phyloP scores from a whole-genome alignment of 352 stramenopile genomes.

The Phytopythium montanum region DNA sequence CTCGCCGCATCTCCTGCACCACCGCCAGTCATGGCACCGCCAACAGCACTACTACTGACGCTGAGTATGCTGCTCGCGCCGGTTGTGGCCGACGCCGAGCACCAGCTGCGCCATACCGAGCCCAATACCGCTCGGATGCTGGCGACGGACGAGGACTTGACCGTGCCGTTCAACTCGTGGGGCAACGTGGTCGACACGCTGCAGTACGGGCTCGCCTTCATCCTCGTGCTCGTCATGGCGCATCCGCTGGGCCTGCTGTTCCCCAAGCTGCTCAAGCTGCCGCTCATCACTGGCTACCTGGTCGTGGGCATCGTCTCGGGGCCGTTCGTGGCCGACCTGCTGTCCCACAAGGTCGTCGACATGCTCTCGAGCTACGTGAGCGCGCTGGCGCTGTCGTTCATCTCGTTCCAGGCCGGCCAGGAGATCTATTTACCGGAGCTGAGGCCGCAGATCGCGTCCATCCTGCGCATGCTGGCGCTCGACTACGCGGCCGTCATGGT shows the following conservation, averaged over 20 bases:
- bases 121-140: slow-evolving; percentile 6
- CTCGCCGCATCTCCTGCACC: slow-evolving; percentile 1
- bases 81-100: neutral
- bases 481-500: slow-evolving; percentile 52
- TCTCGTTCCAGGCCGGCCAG: slow-evolving; percentile 65
- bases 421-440: slow-evolving; percentile 65
- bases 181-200: slow-evolving; percentile 36
- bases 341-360: slow-evolving; percentile 32
- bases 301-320: slow-evolving; percentile 48
- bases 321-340: slow-evolving; percentile 49
- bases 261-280: slow-evolving; percentile 40
- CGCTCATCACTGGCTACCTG: slow-evolving; percentile 62
- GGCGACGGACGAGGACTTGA: slow-evolving; percentile 13
- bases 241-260: slow-evolving; percentile 54
- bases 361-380: slow-evolving; percentile 53
- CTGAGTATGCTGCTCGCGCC: neutral
- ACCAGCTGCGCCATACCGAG: neutral
- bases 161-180: slow-evolving; percentile 38
- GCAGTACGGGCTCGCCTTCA: slow-evolving; percentile 38
- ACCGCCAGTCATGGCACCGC: neutral
- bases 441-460: slow-evolving; percentile 49
- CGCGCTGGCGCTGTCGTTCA: slow-evolving; percentile 59
- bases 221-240: slow-evolving; percentile 47
- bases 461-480: slow-evolving; percentile 33
- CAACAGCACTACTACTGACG: neutral